A percentile compares a stretch with the other conserved stretches of the same genome.
Evolutionary conservation across 257 asterid genomes (phyloP).

Genomic region (Linderniella brevidens): DNA sequence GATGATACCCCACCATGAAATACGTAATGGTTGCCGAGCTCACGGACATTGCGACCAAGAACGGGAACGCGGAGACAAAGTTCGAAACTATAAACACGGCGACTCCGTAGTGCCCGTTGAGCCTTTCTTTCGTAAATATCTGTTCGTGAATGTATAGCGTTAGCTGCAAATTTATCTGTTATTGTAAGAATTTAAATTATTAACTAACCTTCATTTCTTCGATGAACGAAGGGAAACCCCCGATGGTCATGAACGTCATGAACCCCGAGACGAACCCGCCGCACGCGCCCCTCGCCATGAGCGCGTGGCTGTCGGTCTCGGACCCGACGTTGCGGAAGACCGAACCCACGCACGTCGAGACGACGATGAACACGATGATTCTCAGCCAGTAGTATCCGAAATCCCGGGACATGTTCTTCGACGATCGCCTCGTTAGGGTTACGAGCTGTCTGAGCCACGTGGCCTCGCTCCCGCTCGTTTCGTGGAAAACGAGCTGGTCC

Average conservation of each 20-base stretch:
- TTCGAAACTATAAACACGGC: conserved; percentile 58
- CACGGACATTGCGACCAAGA: conserved; percentile 40
- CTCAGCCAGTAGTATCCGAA: conserved; percentile 87
- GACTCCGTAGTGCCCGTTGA: conserved; percentile 68
- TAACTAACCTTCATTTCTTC: conserved; percentile 74
- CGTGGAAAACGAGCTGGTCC: conserved; percentile 25
- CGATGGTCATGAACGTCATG: conserved; percentile 91
- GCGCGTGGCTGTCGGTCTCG: conserved; percentile 21
- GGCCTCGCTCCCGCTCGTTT: conserved; percentile 43
- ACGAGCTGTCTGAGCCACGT: conserved; percentile 46
- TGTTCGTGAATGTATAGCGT: too few relatives aligned
- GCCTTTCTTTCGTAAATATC: conserved; percentile 68
- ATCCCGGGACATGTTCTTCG: conserved; percentile 66
- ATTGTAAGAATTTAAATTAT: too few relatives aligned
- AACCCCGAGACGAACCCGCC: conserved; percentile 83
- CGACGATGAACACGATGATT: conserved; percentile 32
- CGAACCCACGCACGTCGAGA: conserved; percentile 59
- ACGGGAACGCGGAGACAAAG: conserved; percentile 70
- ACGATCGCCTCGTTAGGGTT: conserved; percentile 56
- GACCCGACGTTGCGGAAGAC: conserved; percentile 62
- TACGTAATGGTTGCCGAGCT: conserved; percentile 49
- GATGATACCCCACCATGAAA: conserved; percentile 46
- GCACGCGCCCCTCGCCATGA: conserved; percentile 68
- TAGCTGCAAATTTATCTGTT: too few relatives aligned
- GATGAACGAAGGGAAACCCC: conserved; percentile 91